Base-by-base conservation (phyloP, 768 basidiomycete species). In the Lactarius evosmus region DNA sequence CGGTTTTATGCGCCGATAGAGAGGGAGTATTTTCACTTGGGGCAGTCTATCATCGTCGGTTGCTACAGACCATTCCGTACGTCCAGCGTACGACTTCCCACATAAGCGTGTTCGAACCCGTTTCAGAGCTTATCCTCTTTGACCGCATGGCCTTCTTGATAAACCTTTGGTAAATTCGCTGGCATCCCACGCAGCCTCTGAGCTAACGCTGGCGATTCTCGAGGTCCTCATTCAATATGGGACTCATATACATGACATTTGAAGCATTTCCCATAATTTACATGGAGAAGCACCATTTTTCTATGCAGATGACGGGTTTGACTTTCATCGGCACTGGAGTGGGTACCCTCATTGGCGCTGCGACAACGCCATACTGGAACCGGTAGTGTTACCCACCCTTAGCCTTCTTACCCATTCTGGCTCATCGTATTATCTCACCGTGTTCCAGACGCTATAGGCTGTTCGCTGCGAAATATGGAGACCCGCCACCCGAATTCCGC, bases 71-170 rank as follows among this genome's bases (percentile, higher is more conserved):
- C 92, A 2, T 93, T 95, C 73, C 76, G 90, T 91, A 71, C 56
- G 88, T 77, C 29, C 16, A 40, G 7, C 32, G 46, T 27, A 51
- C 17, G 34, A n/a, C 29, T 30, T 49, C 30, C 41, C 46, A 9
- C 52, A 8, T 7, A 25, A 16, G n/a, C 7, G 7, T 53, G 59
- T 36, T 41, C 59, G 22, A 50, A 38, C 32, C 30, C 9, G 25
- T 40, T 60, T 22, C 63, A 89, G 88, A 85, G 71, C 76, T 92
- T 5, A 74, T 91, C 7, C 52, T 83, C 0, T 82, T 78, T 54
- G 91, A 95, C 67, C 78, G 82, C 25, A 93, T 94, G 89, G 86
- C 86, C 0, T 78, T 92, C 5, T 74, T 87, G 5, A 77, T 93
- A 12, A 80, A 91, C 71, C 72, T n/a, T 82, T 93, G 91, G 91